Evolutionary conservation across 768 basidiomycete species (phyloP), one percentile per base, ranked within the genome.

Genomic region (Rhizopogon salebrosus): DNA sequence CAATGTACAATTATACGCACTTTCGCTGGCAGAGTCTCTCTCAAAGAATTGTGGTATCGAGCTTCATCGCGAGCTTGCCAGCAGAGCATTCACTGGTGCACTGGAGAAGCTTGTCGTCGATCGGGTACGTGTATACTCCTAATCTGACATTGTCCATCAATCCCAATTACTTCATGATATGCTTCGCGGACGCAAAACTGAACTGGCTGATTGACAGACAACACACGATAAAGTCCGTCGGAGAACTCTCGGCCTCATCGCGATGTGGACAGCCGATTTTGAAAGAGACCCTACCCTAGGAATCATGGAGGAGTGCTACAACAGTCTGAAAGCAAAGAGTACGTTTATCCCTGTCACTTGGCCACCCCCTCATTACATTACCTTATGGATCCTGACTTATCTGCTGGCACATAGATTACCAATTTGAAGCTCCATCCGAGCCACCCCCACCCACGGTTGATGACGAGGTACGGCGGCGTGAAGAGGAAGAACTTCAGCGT

Each of bases 401-500:
- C 2, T 16, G 5, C 26, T 39, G 46, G 35, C 26, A 27, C 11
- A 23, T 55, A 91, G 90, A 83, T 56, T 88, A 83, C 69, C 89
- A 83, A 59, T 91, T 90, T 56, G 81, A 86, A 46, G 62, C 72
- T 13, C 74, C 78, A 1, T 64, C 77, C 26, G 87, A 91, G 61
- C 73, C 83, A 14, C 76, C 82, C 3, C 88, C 89, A 0, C 85
- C 82, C 1, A 64, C 80, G 0, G 81, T 84, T 13, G 89, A 91
- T 56, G 92, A 92, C 55, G 91, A 90, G 11, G 80, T 83, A 39
- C 80, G 89, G 11, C 76, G 91, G 11, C 80, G 81, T 54, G 95
- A 98, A 64, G 95, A 98, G 62, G 95, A 95, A 62, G 95, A 98
- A 59, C 83, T 98, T 2, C 90, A 93, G 62, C 83, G 93, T 4